These are phyloP conservation scores for Capronia epimyces DNA, from an alignment of 2,329 filamentous ascomycete species.

Conservation along the genomic window DNA sequence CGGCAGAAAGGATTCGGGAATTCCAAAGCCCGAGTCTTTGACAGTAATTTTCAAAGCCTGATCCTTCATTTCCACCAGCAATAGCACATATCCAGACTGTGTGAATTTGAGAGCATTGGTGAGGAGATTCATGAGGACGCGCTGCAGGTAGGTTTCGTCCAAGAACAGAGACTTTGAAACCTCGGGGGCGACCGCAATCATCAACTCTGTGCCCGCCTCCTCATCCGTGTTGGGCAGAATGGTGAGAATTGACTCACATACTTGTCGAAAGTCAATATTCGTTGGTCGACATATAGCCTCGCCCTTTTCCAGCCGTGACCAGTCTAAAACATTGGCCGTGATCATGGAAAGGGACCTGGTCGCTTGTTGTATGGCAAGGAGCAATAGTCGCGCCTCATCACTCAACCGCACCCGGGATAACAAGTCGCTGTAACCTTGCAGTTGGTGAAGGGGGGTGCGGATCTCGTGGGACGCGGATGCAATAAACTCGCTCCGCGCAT, in stretches of 20 bases:
- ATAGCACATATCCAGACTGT: slow-evolving; percentile 54
- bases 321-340: slow-evolving; percentile 37
- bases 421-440: slow-evolving; percentile 36
- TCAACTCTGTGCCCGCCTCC: slow-evolving; percentile 32
- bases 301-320: slow-evolving; percentile 35
- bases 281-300: slow-evolving; percentile 33
- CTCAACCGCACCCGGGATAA: slow-evolving; percentile 32
- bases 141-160: slow-evolving; percentile 39
- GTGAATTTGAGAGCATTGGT: slow-evolving; percentile 36
- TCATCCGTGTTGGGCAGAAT: slow-evolving; percentile 35
- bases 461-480: slow-evolving; percentile 37
- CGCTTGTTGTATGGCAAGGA: slow-evolving; percentile 34
- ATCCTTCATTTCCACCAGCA: slow-evolving; percentile 49
- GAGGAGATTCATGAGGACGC: slow-evolving; percentile 40
- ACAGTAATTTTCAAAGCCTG: slow-evolving; percentile 54
- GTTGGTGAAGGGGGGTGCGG: slow-evolving; percentile 35
- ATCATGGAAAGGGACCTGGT: slow-evolving; percentile 36
- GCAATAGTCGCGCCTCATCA: slow-evolving; percentile 32
- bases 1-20: slow-evolving; percentile 52
- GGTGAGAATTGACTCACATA: slow-evolving; percentile 34
- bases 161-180: slow-evolving; percentile 33
- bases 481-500: slow-evolving; percentile 34
- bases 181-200: slow-evolving; percentile 33
- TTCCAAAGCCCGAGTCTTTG: slow-evolving; percentile 31
- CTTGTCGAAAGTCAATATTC: slow-evolving; percentile 32